Conservation (phyloP, 2,329 filamentous ascomycete species). For the Pestalotiopsis sp. region DNA sequence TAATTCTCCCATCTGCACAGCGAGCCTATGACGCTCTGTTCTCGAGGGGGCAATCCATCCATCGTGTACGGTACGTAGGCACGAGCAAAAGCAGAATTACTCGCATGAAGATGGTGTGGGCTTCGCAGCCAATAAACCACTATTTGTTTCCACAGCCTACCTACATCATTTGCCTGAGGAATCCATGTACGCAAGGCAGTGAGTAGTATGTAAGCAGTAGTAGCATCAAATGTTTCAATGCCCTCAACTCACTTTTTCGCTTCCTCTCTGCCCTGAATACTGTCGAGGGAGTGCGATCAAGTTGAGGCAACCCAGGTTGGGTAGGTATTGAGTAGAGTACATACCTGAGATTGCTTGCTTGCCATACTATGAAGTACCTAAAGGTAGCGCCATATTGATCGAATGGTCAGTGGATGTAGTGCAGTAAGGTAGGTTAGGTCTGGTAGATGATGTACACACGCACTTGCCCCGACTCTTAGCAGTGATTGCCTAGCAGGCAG, state of each 20-base stretch:
- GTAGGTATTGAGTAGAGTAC: no score
- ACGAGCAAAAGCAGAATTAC: constrained; percentile 4
- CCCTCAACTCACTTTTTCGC: no score
- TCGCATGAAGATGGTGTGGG: constrained; percentile 8
- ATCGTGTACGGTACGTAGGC: neutral
- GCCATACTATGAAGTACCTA: no score
- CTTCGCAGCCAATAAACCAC: neutral
- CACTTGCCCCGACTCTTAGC: neutral
- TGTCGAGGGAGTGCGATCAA: neutral
- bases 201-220: neutral
- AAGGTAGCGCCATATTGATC: no score
- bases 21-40: neutral
- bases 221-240: no score
- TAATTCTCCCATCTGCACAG: neutral
- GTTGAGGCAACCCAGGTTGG: no score
- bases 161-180: neutral
- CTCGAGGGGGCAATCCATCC: neutral
- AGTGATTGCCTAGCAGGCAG: neutral
- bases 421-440: neutral
- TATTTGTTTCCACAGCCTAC: neutral
- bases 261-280: neutral
- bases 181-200: neutral
- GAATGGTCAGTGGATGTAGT: no score
- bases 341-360: no score
- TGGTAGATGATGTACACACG: neutral